Base-by-base conservation (phyloP, 2,329 filamentous ascomycete genomes). In the Ophiostoma montium region DNA sequence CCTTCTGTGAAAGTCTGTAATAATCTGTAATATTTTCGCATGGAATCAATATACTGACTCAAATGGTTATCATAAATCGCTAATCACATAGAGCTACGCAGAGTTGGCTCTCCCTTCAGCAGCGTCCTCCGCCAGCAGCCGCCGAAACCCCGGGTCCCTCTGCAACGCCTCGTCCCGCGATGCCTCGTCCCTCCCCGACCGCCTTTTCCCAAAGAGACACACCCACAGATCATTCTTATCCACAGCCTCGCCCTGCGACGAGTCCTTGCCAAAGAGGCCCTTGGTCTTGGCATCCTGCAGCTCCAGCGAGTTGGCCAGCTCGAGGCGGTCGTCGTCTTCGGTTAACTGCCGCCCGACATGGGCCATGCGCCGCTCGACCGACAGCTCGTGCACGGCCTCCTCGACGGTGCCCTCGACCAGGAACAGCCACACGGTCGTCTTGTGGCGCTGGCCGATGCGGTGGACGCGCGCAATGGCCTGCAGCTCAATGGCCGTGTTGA, bases 391-490 rank as follows among this genome's bases (percentile, higher is more conserved):
- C 54, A 96, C 94, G 2, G 84, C 84, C 66, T 94, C 84, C 61
- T 98, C 92, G 0, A 96, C 86, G 0, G 90, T 94, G 47, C 84
- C 86, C 15, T 83, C 79, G n/a, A 95, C 77, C 2, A 96, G 74
- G 62, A 96, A 96, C 63, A 95, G 83, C 84, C 89, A 96, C 1
- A 96, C 88, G 0, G 86, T 95, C 0, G 92, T 98, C 55, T 85
- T 75, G 47, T 85, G 80, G 54, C 82, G 74, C 64, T 96, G 92
- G 0, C 92, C 92, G 54, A 98, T 98, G 33, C 92, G 80, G 61
- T 98, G 88, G 1, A 98, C 89, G 50, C 92, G 83, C 1, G 90
- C 89, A 59, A 96, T 94, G 13, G 89, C 90, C 63, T 98, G 92
- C 10, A 96, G 72, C 64, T 96, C 92, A 15, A 98, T 78, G 0